A percentile compares a stretch with the other conserved stretches of the same genome.
Conservation (phyloP, 1,284 basidiomycete genomes). For the Papiliotrema fonsecae region DNA sequence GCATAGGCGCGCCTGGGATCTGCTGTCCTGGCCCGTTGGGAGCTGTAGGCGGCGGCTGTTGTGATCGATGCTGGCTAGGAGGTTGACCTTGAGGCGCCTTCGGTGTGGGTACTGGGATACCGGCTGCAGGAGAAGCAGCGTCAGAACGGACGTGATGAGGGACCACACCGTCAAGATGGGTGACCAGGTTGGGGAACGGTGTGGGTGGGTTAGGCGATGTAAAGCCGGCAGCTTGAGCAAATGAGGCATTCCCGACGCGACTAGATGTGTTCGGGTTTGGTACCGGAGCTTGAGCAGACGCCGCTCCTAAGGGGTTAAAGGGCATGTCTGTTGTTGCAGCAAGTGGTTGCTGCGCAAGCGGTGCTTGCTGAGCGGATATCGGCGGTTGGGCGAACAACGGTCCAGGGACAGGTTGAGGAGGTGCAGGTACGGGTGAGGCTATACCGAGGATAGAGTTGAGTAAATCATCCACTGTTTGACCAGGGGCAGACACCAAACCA, state of each 20-base stretch:
- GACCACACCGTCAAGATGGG: neutral
- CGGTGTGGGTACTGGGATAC: neutral
- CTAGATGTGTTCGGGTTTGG: neutral
- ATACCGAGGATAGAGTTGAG: slow-evolving; percentile 35
- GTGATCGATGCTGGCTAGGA: neutral
- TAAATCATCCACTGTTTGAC: slow-evolving; percentile 41
- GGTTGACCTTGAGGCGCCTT: neutral
- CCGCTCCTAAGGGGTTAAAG: neutral
- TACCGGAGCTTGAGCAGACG: neutral
- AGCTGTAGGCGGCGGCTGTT: neutral
- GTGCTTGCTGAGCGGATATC: slow-evolving; percentile 1
- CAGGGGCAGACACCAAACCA: slow-evolving; percentile 13
- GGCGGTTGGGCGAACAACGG: neutral
- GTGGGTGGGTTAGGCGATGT: neutral
- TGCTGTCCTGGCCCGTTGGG: neutral
- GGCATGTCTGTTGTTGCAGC: no score
- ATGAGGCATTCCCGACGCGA: slow-evolving; percentile 18
- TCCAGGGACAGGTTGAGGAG: neutral
- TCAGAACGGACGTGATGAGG: neutral
- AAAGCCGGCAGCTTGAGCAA: slow-evolving; percentile 14
- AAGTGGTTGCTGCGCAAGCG: neutral
- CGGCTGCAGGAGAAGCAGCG: neutral
- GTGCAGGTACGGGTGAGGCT: slow-evolving; percentile 3
- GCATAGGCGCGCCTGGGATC: neutral
- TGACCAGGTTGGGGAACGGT: neutral